A percentile compares a stretch with the other conserved stretches of the same genome.
Evolutionary conservation across 257 asterid genomes (phyloP).

Genomic region (Solanum pinnatisectum): DNA sequence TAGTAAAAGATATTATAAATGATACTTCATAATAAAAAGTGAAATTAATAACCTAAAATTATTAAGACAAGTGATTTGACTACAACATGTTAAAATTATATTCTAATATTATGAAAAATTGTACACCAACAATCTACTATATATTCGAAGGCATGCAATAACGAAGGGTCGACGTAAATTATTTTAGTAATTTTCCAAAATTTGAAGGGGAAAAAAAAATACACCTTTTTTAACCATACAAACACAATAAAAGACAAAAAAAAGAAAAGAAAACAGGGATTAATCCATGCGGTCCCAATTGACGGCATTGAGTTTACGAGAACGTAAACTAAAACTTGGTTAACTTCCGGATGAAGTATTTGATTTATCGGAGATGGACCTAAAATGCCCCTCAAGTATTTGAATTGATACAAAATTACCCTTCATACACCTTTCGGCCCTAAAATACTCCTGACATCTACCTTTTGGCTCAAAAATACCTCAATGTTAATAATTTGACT

Average conservation of each 20-base stretch:
- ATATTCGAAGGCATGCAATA: neutral
- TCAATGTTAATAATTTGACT: neutral
- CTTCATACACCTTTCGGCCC: too few species aligned
- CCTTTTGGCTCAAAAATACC: neutral
- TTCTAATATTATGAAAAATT: neutral
- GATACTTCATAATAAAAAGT: neutral
- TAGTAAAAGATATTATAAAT: neutral
- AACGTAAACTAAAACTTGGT: neutral
- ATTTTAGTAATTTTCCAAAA: neutral
- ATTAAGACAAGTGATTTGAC: neutral
- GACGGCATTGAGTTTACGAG: neutral
- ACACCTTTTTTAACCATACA: neutral
- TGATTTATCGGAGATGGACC: neutral
- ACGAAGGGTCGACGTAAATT: neutral
- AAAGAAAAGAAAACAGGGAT: neutral
- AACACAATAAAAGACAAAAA: neutral
- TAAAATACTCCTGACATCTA: neutral
- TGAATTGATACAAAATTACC: neutral
- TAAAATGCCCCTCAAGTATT: neutral
- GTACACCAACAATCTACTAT: neutral
- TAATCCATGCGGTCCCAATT: neutral
- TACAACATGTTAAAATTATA: neutral
- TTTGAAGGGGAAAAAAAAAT: neutral
- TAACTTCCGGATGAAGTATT: neutral
- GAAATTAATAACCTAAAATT: neutral